These are phyloP conservation scores for Puccinia polysora DNA, from an alignment of 1,284 basidiomycete genomes.

Conservation along the genomic window DNA sequence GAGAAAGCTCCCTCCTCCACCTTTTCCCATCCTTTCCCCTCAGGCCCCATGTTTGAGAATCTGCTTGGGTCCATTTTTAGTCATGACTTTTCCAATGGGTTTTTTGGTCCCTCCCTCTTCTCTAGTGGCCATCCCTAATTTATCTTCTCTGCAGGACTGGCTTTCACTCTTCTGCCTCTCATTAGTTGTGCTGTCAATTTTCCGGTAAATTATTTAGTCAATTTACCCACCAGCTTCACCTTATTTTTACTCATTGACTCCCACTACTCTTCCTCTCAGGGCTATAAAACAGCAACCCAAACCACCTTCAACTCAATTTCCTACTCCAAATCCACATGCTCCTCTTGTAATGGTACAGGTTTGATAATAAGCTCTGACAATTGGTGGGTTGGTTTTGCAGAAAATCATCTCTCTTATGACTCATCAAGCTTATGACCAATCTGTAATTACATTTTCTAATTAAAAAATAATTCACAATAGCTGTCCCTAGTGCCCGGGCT, in stretches of 20 bases:
- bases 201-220: background rate
- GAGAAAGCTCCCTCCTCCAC: background rate
- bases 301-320: background rate
- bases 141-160: constrained; percentile 50
- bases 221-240: background rate
- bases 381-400: constrained; percentile 30
- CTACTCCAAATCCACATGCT: constrained; percentile 8
- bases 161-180: constrained; percentile 23
- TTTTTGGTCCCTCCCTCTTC: constrained; percentile 5
- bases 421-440: too few relatives aligned
- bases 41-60: constrained; percentile 1
- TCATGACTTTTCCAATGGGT: constrained; percentile 15
- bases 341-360: constrained; percentile 16
- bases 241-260: background rate
- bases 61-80: constrained; percentile 14
- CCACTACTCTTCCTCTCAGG: too few relatives aligned
- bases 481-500: constrained; percentile 13
- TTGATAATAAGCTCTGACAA: constrained; percentile 18
- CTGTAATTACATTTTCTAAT: too few relatives aligned
- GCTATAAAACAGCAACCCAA: constrained; percentile 8
- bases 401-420: background rate
- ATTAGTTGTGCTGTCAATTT: background rate
- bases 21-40: background rate
- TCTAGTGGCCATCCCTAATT: constrained; percentile 16
- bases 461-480: too few relatives aligned